A percentile compares a stretch with the other conserved stretches of the same genome.
Conservation (phyloP, 2,329 filamentous ascomycete species). For the Emmonsiellopsis sp. region DNA sequence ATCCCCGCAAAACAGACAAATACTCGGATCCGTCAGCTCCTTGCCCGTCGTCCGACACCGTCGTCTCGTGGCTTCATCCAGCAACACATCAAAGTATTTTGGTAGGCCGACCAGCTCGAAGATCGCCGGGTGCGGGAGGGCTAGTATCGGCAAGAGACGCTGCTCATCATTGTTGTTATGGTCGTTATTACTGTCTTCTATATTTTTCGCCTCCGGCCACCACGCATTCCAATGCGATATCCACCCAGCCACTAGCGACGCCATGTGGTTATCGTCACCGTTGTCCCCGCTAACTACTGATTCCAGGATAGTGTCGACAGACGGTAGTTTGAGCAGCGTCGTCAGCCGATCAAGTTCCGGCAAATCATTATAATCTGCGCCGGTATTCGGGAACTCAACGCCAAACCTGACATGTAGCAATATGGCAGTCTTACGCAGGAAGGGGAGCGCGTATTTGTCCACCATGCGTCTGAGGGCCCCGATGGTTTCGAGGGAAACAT, state of each 20-base stretch:
- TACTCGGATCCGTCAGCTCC: conserved; percentile 78
- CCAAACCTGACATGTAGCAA: conserved; percentile 82
- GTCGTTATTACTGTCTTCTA: conserved; percentile 16
- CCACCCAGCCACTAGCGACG: conserved; percentile 57
- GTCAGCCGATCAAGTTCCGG: conserved; percentile 77
- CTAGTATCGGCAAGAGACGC: conserved; percentile 27
- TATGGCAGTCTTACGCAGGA: conserved; percentile 75
- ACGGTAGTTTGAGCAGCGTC: conserved; percentile 63
- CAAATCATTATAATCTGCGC: conserved; percentile 32
- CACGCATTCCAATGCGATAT: conserved; percentile 43
- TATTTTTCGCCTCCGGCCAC: conserved; percentile 20
- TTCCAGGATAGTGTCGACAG: conserved; percentile 67
- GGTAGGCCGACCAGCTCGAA: conserved; percentile 90
- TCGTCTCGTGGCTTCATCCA: conserved; percentile 78
- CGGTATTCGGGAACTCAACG: conserved; percentile 69
- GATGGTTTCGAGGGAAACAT: conserved; percentile 14
- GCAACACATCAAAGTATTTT: conserved; percentile 82
- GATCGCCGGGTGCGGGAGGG: conserved; percentile 73
- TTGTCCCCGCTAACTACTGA: conserved; percentile 38
- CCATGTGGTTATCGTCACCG: conserved; percentile 32
- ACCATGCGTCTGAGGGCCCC: conserved; percentile 36
- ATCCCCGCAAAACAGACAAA: conserved; percentile 93
- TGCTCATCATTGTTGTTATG: not conserved
- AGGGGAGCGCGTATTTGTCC: conserved; percentile 77
- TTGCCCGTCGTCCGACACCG: conserved; percentile 84